These are phyloP conservation scores for Yarrowia bubula DNA, from an alignment of 805 yeast species.

Conservation along the genomic window DNA sequence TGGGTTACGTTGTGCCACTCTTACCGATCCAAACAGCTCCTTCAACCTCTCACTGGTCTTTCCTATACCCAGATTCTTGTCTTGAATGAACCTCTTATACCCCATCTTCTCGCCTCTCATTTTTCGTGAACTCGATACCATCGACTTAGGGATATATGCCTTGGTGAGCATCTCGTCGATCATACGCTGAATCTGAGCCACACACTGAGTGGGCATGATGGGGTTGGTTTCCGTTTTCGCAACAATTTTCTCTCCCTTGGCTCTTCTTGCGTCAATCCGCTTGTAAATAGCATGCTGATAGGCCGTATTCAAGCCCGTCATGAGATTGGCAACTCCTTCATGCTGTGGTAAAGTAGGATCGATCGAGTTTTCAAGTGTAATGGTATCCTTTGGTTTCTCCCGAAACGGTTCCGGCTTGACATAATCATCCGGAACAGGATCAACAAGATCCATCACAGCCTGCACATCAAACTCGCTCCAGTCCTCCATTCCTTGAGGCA, in stretches of 20 bases:
- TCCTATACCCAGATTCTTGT: background rate
- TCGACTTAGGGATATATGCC: background rate
- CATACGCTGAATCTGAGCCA: slow-evolving; percentile 5
- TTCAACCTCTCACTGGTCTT: background rate
- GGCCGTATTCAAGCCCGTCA: slow-evolving; percentile 32
- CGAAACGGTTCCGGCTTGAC: background rate
- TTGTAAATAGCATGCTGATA: slow-evolving; percentile 32
- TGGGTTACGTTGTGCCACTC: too few species aligned
- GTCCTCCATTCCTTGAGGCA: background rate
- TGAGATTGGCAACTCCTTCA: background rate
- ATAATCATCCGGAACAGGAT: background rate
- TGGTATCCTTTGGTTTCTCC: background rate
- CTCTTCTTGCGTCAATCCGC: slow-evolving; percentile 28
- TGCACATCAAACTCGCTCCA: background rate
- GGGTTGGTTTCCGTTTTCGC: slow-evolving; percentile 28
- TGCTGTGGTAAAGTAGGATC: background rate
- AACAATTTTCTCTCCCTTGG: background rate
- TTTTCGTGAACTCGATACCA: background rate
- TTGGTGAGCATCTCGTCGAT: slow-evolving; percentile 25
- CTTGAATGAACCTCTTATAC: background rate
- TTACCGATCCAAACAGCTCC: background rate
- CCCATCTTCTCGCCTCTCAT: background rate
- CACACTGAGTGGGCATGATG: slow-evolving; percentile 27
- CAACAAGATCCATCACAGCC: background rate
- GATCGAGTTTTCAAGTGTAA: background rate